Conservation (phyloP, 345 rosid genomes). For the Laguncularia racemosa region DNA sequence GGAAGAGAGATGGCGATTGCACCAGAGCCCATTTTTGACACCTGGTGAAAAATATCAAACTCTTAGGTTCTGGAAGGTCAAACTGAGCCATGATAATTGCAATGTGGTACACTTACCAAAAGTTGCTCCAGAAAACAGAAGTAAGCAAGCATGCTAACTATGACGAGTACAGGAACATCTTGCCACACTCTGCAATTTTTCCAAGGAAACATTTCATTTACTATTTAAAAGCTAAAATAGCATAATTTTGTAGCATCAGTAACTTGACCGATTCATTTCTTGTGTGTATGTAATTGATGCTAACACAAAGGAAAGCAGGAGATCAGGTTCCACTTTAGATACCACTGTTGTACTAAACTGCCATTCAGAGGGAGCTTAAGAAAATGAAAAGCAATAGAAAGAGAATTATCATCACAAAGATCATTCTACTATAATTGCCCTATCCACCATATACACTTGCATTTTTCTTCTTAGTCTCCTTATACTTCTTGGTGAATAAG, state of each 20-base stretch:
- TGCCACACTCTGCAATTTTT: constrained; percentile 76
- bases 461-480: too few relatives aligned
- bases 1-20: constrained; percentile 94
- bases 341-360: too few relatives aligned
- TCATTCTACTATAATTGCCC: too few relatives aligned
- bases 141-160: constrained; percentile 97
- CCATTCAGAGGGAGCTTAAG: too few relatives aligned
- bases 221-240: background rate
- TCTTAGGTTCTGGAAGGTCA: constrained; percentile 1
- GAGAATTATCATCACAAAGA: too few relatives aligned
- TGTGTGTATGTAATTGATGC: too few relatives aligned
- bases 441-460: too few relatives aligned
- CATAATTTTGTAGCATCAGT: background rate
- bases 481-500: too few relatives aligned
- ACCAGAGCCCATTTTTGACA: constrained; percentile 64
- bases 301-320: too few relatives aligned
- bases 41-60: constrained; percentile 28
- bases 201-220: background rate
- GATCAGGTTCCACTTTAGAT: too few relatives aligned
- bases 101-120: constrained; percentile 44
- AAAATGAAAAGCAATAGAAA: too few relatives aligned
- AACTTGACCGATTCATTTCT: too few relatives aligned
- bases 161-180: constrained; percentile 83
- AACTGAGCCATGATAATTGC: constrained; percentile 5
- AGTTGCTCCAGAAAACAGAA: constrained; percentile 96